phyloP scores from a whole-genome alignment of 2,329 filamentous ascomycete genomes.

The Fusarium caatingaense region DNA sequence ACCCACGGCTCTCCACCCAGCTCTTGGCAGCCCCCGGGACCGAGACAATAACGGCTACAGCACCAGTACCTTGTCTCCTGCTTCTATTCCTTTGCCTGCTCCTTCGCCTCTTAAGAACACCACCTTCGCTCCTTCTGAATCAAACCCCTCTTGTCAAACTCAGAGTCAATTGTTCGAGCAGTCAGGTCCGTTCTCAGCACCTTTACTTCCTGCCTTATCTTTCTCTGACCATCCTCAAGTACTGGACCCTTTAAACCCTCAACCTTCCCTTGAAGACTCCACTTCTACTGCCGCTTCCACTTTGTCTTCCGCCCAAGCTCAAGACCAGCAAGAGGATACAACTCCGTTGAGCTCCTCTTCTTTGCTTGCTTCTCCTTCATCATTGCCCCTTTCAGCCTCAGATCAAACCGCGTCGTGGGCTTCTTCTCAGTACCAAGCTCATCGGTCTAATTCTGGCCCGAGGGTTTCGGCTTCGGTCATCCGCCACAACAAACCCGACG shows the following conservation, averaged over 20 bases:
- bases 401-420: slow-evolving; percentile 44
- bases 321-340: background rate
- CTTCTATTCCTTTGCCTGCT: slow-evolving; percentile 27
- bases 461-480: slow-evolving; percentile 80
- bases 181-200: slow-evolving; percentile 3
- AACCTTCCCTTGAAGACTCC: slow-evolving; percentile 35
- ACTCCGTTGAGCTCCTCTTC: slow-evolving; percentile 9
- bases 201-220: slow-evolving; percentile 21
- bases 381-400: slow-evolving; percentile 14
- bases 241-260: slow-evolving; percentile 31
- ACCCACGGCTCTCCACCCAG: slow-evolving; percentile 63
- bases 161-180: slow-evolving; percentile 14
- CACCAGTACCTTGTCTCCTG: slow-evolving; percentile 29
- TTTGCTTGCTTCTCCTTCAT: slow-evolving; percentile 11
- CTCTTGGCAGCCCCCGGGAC: slow-evolving; percentile 54
- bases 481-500: slow-evolving; percentile 70
- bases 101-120: slow-evolving; percentile 33
- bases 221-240: slow-evolving; percentile 23
- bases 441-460: slow-evolving; percentile 69
- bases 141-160: slow-evolving; percentile 16
- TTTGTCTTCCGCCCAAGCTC: slow-evolving; percentile 7
- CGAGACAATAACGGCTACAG: slow-evolving; percentile 20
- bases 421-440: slow-evolving; percentile 15
- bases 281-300: background rate
- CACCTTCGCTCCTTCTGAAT: slow-evolving; percentile 14